Conservation (phyloP, 768 basidiomycete genomes). For the Mycena olivaceomarginata region DNA sequence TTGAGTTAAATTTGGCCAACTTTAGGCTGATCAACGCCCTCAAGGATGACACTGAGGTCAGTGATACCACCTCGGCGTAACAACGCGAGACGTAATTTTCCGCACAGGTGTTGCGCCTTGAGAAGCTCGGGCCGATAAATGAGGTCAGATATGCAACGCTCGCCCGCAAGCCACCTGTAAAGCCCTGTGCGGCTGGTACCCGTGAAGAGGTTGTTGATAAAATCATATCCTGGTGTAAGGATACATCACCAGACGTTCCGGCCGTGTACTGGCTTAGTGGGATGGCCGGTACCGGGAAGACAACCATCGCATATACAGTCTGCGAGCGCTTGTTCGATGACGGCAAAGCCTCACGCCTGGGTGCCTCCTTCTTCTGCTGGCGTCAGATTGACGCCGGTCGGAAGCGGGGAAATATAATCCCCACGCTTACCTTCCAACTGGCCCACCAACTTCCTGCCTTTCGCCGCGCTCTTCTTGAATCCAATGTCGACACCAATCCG, state of each 20-base stretch:
- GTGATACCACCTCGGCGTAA: neutral
- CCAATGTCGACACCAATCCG: constrained; percentile 1
- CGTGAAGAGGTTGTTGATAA: constrained; percentile 4
- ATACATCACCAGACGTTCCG: neutral
- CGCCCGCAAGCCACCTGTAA: neutral
- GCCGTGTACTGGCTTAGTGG: constrained; percentile 52
- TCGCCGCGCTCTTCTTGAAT: neutral
- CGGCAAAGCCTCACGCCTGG: constrained; percentile 65
- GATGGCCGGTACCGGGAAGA: constrained; percentile 49
- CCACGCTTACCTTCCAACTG: constrained; percentile 4
- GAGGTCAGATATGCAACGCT: neutral
- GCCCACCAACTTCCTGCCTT: constrained; percentile 6
- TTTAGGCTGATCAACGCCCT: neutral
- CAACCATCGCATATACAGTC: constrained; percentile 49
- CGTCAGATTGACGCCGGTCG: constrained; percentile 10
- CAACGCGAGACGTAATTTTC: neutral
- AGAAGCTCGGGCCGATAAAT: neutral
- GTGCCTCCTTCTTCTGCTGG: constrained; percentile 52
- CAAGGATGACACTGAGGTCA: constrained; percentile 14
- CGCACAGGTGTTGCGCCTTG: constrained; percentile 6
- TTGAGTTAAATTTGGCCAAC: constrained; percentile 15
- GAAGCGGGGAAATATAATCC: constrained; percentile 7
- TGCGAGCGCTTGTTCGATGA: constrained; percentile 47
- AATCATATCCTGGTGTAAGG: constrained; percentile 14
- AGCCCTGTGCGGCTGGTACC: neutral